Evolutionary conservation across 2,329 filamentous ascomycete genomes (phyloP).

Genomic region (Sporothrix brunneoviolacea): DNA sequence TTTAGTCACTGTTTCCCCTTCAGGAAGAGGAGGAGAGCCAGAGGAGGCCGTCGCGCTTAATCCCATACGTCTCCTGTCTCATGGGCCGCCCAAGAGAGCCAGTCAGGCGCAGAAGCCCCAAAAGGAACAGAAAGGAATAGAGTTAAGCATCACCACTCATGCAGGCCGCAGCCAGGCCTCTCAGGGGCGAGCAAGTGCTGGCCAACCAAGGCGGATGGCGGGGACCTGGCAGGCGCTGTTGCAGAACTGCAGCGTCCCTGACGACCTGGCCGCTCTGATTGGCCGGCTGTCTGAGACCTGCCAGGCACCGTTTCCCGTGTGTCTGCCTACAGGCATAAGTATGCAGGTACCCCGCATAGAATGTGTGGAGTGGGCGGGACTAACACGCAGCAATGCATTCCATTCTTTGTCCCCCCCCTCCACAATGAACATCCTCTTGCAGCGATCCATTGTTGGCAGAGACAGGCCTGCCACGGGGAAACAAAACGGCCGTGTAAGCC

Average conservation of each 20-base stretch:
- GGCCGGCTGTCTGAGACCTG: background rate
- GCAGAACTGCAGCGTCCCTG: background rate
- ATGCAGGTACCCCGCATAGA: background rate
- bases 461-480: background rate
- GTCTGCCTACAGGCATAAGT: background rate
- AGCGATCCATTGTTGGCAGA: background rate
- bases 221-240: background rate
- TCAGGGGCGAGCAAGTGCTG: no score
- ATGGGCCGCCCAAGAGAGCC: background rate
- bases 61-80: conserved; percentile 9
- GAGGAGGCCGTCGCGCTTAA: no score
- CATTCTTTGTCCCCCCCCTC: background rate
- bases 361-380: background rate
- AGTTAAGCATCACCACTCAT: no score
- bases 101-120: background rate
- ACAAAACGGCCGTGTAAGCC: background rate
- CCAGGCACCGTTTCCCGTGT: background rate
- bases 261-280: background rate
- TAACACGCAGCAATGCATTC: conserved; percentile 2
- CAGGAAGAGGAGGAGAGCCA: no score
- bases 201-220: background rate
- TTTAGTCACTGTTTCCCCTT: no score
- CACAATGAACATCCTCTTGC: background rate
- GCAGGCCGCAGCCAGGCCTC: no score
- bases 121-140: background rate